These are phyloP conservation scores for Talaromyces rugulosus DNA, from an alignment of 2,329 filamentous ascomycete species.

Conservation along the genomic window DNA sequence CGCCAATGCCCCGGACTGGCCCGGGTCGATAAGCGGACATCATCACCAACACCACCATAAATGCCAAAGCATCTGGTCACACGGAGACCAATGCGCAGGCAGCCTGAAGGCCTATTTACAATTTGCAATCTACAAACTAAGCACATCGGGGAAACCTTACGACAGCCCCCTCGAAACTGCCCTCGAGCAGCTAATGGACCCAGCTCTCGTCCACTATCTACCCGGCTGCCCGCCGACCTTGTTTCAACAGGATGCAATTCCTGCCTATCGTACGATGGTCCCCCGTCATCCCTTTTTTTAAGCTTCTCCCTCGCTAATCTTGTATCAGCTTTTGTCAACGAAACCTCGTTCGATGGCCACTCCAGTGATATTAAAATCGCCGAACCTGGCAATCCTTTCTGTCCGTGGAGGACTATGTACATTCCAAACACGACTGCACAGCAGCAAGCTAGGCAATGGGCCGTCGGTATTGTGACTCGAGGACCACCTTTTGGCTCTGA, in stretches of 20 bases:
- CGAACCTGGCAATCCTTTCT: slow-evolving; percentile 23
- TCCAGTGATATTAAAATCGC: slow-evolving; percentile 23
- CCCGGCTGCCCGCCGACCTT: slow-evolving; percentile 25
- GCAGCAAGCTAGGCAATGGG: slow-evolving; percentile 33
- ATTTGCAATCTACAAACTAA: slow-evolving; percentile 23
- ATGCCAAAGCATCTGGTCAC: slow-evolving; percentile 33
- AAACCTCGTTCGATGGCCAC: slow-evolving; percentile 17
- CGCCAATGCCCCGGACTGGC: slow-evolving; percentile 33
- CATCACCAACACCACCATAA: slow-evolving; percentile 28
- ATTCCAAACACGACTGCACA: slow-evolving; percentile 28
- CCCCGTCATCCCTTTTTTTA: background rate
- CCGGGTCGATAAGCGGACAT: slow-evolving; percentile 12
- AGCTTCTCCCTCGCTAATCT: slow-evolving; percentile 1
- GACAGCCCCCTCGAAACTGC: slow-evolving; percentile 26
- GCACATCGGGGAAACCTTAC: slow-evolving; percentile 24
- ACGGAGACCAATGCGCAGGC: slow-evolving; percentile 25
- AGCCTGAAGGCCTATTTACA: slow-evolving; percentile 28
- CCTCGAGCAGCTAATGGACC: slow-evolving; percentile 23
- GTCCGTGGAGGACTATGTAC: slow-evolving; percentile 35
- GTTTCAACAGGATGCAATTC: slow-evolving; percentile 30
- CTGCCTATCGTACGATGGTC: slow-evolving; percentile 26
- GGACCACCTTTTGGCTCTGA: slow-evolving; percentile 24
- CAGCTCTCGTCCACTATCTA: slow-evolving; percentile 18
- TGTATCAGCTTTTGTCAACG: slow-evolving; percentile 27
- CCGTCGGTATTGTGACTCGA: slow-evolving; percentile 34